Evolutionary conservation across 345 rosid species (phyloP).

Genomic region (Eucalyptus curtisii): DNA sequence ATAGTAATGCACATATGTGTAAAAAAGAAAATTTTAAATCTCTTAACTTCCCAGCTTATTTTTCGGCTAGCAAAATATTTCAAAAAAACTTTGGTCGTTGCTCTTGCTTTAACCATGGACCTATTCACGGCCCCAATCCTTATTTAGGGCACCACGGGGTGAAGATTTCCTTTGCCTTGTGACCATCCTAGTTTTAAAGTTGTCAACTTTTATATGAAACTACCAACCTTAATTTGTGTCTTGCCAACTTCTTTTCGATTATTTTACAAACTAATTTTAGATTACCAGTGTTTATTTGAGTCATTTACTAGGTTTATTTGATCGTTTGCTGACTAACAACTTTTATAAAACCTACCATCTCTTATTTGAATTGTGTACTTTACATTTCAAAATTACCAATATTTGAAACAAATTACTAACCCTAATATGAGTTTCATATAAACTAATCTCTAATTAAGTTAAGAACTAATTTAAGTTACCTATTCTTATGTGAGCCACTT

Average conservation of each 20-base stretch:
- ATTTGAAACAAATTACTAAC: not conserved
- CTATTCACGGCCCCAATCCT: not conserved
- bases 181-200: not conserved
- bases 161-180: not conserved
- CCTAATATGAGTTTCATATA: not conserved
- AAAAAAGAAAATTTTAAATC: no score
- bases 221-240: not conserved
- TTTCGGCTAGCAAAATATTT: no score
- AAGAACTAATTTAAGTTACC: not conserved
- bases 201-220: not conserved
- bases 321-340: not conserved
- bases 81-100: not conserved
- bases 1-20: no score
- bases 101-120: not conserved
- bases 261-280: not conserved
- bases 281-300: not conserved
- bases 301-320: not conserved
- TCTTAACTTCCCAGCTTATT: no score
- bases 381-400: not conserved
- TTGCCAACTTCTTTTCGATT: not conserved
- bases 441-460: not conserved
- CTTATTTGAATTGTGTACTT: not conserved
- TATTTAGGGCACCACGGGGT: not conserved
- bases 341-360: not conserved
- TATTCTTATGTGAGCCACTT: not conserved